Evolutionary conservation across 768 basidiomycete genomes (phyloP).

Genomic region (Paxillus ammoniavirescens): DNA sequence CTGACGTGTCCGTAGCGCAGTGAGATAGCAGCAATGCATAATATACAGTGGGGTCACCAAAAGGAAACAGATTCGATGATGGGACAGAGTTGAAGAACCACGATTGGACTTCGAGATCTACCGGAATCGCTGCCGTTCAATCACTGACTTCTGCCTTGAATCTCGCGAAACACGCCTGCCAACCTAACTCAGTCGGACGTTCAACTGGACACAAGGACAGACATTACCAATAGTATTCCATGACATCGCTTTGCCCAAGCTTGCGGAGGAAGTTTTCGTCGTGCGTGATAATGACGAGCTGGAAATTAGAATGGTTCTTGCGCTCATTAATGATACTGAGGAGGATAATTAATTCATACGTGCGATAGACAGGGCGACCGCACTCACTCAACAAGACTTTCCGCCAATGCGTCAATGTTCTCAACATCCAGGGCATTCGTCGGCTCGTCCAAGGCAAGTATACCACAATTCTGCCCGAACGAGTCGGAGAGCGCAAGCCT

Average conservation of each 20-base stretch:
- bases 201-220: not conserved
- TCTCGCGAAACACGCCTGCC: constrained; percentile 81
- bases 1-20: not conserved
- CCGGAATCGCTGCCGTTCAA: constrained; percentile 67
- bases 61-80: not conserved
- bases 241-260: constrained; percentile 77
- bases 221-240: constrained; percentile 88
- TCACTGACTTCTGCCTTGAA: constrained; percentile 72
- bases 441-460: constrained; percentile 95
- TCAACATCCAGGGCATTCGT: constrained; percentile 96
- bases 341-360: not conserved
- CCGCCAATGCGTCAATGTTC: constrained; percentile 92
- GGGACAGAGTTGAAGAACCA: not conserved
- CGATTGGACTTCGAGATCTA: constrained; percentile 24
- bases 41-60: not conserved
- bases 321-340: constrained; percentile 93
- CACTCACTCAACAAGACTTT: constrained; percentile 86
- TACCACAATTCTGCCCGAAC: constrained; percentile 97
- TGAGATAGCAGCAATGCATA: not conserved
- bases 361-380: not conserved
- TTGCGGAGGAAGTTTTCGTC: constrained; percentile 93
- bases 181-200: not conserved
- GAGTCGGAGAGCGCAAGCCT: constrained; percentile 95
- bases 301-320: constrained; percentile 87
- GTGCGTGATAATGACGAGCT: constrained; percentile 95